Conservation (phyloP, 345 rosid species). For the Cardiospermum halicacabum region DNA sequence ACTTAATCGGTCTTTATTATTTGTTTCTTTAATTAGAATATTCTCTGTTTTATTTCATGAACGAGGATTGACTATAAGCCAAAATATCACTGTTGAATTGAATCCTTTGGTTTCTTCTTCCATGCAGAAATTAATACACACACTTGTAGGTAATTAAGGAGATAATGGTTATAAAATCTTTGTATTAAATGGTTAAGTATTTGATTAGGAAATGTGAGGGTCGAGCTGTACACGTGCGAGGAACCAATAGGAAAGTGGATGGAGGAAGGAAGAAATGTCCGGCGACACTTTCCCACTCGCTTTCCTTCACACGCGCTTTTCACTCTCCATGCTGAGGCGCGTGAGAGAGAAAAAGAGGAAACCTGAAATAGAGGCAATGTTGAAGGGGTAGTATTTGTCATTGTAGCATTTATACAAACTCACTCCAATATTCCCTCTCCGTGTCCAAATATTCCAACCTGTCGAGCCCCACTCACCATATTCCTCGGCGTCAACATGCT, state of each 20-base stretch:
- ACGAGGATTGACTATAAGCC: constrained; percentile 31
- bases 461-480: constrained; percentile 53
- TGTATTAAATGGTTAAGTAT: too few relatives aligned
- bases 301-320: too few relatives aligned
- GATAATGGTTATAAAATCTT: too few relatives aligned
- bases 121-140: constrained; percentile 16
- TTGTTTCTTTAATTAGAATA: constrained; percentile 30
- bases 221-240: constrained; percentile 64
- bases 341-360: constrained; percentile 2
- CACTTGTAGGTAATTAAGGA: neutral
- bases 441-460: constrained; percentile 43
- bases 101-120: constrained; percentile 12
- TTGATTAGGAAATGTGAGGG: too few relatives aligned
- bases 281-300: too few relatives aligned
- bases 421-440: constrained; percentile 59
- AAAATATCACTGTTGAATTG: constrained; percentile 17
- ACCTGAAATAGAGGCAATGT: constrained; percentile 13
- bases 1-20: neutral
- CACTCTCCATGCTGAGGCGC: neutral
- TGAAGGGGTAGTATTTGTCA: constrained; percentile 57
- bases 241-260: constrained; percentile 12
- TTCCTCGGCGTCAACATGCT: constrained; percentile 74
- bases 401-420: constrained; percentile 27
- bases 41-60: constrained; percentile 30
- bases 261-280: constrained; percentile 22